Conservation (phyloP, 345 rosid species). For the Dovyalis caffra region DNA sequence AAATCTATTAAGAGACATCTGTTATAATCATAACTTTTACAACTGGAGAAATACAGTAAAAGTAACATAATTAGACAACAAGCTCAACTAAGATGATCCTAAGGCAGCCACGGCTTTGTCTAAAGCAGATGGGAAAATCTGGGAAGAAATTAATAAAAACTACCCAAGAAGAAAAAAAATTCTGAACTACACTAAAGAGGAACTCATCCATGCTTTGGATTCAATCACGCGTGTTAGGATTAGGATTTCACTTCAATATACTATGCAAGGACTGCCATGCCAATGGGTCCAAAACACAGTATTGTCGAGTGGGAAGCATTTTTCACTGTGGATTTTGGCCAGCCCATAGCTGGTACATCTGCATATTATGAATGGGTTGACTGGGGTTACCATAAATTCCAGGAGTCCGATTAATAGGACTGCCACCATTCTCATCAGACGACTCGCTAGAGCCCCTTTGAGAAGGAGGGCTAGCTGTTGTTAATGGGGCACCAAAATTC, state of each 20-base stretch:
- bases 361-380: constrained; percentile 53
- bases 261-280: constrained; percentile 10
- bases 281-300: constrained; percentile 4
- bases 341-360: constrained; percentile 62
- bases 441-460: constrained; percentile 77
- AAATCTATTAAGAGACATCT: background rate
- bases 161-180: background rate
- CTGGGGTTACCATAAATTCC: constrained; percentile 39
- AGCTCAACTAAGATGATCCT: background rate
- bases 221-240: constrained; percentile 17
- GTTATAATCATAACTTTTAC: background rate
- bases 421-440: constrained; percentile 66
- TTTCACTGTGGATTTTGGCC: constrained; percentile 17
- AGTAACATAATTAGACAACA: background rate
- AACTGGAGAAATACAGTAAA: background rate
- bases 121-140: background rate
- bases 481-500: constrained; percentile 55
- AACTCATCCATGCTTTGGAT: constrained; percentile 1
- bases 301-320: background rate
- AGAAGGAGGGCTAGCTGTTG: constrained; percentile 55
- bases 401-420: constrained; percentile 44
- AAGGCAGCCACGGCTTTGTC: background rate
- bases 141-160: background rate
- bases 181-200: background rate
- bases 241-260: constrained; percentile 17